Percentiles rank a stretch among this genome's conserved stretches.
These are phyloP conservation scores for Diaporthe longicolla DNA, from an alignment of 2,329 filamentous ascomycete species.

Conservation along the genomic window DNA sequence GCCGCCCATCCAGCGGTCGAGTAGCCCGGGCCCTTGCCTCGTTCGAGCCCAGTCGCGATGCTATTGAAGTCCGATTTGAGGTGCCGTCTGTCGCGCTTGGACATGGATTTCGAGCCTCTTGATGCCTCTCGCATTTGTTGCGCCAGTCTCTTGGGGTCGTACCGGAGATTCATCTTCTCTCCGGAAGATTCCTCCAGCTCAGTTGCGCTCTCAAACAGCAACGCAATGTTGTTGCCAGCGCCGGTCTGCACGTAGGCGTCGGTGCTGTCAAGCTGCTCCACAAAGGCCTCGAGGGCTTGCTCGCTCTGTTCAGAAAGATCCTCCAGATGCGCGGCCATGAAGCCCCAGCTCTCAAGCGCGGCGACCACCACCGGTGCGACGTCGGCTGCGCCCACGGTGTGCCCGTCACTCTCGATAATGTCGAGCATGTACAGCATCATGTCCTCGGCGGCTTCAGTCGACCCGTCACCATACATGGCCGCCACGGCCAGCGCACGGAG, in stretches of 20 bases:
- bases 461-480: constrained; percentile 82
- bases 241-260: constrained; percentile 81
- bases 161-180: constrained; percentile 63
- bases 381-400: constrained; percentile 79
- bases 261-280: constrained; percentile 85
- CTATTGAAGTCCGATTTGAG: constrained; percentile 64
- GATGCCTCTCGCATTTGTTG: constrained; percentile 63
- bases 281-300: constrained; percentile 82
- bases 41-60: constrained; percentile 68
- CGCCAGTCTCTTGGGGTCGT: constrained; percentile 64
- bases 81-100: constrained; percentile 63
- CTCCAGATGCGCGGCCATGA: constrained; percentile 82
- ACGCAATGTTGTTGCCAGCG: constrained; percentile 84
- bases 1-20: constrained; percentile 61
- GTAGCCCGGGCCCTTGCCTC: constrained; percentile 67
- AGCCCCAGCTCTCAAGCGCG: constrained; percentile 83
- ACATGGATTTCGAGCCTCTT: constrained; percentile 63
- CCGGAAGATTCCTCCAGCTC: constrained; percentile 64
- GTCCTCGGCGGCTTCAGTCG: constrained; percentile 76
- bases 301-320: constrained; percentile 81
- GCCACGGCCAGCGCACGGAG: constrained; percentile 82
- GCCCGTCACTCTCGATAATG: constrained; percentile 84
- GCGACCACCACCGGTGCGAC: constrained; percentile 79
- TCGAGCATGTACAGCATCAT: constrained; percentile 83
- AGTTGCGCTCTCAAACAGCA: constrained; percentile 81